Percentiles rank a stretch among this genome's conserved stretches.
Evolutionary conservation across 164 flowering plant species (phyloP).

Genomic region (Vitis cinerea): DNA sequence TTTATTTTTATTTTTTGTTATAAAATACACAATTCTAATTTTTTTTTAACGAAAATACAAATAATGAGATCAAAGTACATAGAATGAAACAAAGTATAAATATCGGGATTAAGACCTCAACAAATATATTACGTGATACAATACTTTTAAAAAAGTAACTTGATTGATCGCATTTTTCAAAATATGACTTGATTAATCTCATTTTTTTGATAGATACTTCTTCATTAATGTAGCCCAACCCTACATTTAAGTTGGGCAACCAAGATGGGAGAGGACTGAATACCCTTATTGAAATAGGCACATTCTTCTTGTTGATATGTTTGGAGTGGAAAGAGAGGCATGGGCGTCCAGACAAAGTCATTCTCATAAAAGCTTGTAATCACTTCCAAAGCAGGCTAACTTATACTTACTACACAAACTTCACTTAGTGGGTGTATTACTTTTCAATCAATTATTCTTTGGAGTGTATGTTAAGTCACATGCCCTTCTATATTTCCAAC

Average conservation of each 20-base stretch:
- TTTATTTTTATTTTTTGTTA: too few species aligned
- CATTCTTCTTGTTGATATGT: slow-evolving; percentile 4
- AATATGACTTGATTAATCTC: too few species aligned
- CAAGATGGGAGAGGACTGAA: not conserved
- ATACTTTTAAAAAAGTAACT: too few species aligned
- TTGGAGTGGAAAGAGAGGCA: slow-evolving; percentile 31
- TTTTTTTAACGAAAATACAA: too few species aligned
- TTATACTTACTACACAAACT: slow-evolving; percentile 15
- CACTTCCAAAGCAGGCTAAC: slow-evolving; percentile 22
- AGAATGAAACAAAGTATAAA: too few species aligned
- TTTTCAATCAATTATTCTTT: slow-evolving; percentile 19
- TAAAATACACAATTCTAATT: too few species aligned
- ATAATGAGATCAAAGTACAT: too few species aligned
- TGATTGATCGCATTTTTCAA: too few species aligned
- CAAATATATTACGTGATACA: too few species aligned
- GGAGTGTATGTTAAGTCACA: slow-evolving; percentile 30
- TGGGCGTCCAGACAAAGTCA: slow-evolving; percentile 17
- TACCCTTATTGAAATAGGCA: not conserved
- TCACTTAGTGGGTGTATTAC: slow-evolving; percentile 23
- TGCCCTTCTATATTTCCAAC: slow-evolving; percentile 9
- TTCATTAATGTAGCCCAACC: not conserved
- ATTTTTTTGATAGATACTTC: too few species aligned
- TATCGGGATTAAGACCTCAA: too few species aligned
- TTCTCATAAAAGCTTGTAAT: not conserved
- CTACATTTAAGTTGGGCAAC: not conserved